These are phyloP conservation scores for Ananas comosus DNA, from an alignment of 176 grass and related monocot genomes.

Conservation along the genomic window DNA sequence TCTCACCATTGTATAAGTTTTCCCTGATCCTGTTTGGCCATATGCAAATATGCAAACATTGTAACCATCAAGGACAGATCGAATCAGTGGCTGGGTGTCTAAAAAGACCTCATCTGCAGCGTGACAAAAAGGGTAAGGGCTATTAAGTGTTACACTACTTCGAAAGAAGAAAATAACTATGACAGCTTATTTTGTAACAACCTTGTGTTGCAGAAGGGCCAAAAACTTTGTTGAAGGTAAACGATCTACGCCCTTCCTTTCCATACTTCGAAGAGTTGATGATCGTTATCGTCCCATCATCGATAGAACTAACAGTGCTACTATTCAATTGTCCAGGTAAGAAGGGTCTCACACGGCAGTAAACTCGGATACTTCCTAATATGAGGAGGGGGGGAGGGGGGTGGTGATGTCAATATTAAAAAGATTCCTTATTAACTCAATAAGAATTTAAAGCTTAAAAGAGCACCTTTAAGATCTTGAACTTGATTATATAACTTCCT, in stretches of 20 bases:
- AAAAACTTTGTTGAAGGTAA: slow-evolving; percentile 96
- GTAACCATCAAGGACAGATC: slow-evolving; percentile 94
- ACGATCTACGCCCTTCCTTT: slow-evolving; percentile 70
- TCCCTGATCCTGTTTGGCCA: slow-evolving; percentile 97
- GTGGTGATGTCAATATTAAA: slow-evolving; percentile 19
- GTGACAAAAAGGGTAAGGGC: slow-evolving; percentile 13
- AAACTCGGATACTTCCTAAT: slow-evolving; percentile 95
- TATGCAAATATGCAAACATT: slow-evolving; percentile 99
- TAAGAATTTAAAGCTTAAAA: not conserved
- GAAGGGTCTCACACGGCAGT: slow-evolving; percentile 91
- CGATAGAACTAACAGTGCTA: slow-evolving; percentile 59
- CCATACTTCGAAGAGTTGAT: slow-evolving; percentile 63
- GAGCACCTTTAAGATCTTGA: slow-evolving; percentile 95
- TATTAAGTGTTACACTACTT: not conserved
- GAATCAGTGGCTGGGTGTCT: slow-evolving; percentile 95
- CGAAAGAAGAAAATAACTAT: not conserved
- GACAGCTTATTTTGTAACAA: slow-evolving; percentile 16
- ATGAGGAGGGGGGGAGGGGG: not conserved
- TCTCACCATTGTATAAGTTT: slow-evolving; percentile 96
- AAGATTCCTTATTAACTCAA: not conserved
- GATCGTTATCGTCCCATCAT: slow-evolving; percentile 81
- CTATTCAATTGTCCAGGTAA: slow-evolving; percentile 77
- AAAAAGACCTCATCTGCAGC: slow-evolving; percentile 86
- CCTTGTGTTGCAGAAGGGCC: slow-evolving; percentile 89
- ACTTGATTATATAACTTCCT: slow-evolving; percentile 95